Evolutionary conservation across 768 basidiomycete species (phyloP).

Genomic region (Russula ochroleuca): DNA sequence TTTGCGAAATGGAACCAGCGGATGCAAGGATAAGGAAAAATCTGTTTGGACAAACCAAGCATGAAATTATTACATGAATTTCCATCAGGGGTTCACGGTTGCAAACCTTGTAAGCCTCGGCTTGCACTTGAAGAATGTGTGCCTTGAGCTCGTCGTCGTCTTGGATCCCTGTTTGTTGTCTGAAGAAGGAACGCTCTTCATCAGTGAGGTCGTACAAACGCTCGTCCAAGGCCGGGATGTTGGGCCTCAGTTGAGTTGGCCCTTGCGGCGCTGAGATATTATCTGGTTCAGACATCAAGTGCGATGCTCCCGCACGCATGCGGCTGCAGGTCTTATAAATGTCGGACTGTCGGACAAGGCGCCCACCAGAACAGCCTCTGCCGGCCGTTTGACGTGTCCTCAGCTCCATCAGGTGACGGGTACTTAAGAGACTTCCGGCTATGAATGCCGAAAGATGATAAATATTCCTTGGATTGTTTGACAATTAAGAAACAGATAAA

Average conservation of each 20-base stretch:
- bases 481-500: background rate
- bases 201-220: slow-evolving; percentile 8
- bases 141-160: slow-evolving; percentile 34
- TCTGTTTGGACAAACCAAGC: background rate
- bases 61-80: background rate
- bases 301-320: too few species aligned
- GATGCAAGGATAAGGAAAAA: slow-evolving; percentile 17
- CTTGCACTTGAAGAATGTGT: slow-evolving; percentile 33
- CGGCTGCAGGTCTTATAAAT: background rate
- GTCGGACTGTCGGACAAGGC: background rate
- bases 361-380: background rate
- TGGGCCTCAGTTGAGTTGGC: background rate
- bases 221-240: background rate
- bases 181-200: slow-evolving; percentile 29
- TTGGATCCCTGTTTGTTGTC: slow-evolving; percentile 32
- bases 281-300: background rate
- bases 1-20: background rate
- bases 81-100: background rate
- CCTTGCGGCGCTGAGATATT: background rate
- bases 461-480: background rate
- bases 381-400: background rate
- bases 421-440: background rate
- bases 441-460: background rate
- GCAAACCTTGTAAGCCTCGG: slow-evolving; percentile 33
- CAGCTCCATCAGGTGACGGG: background rate